Conservation (phyloP, 306 rosid genomes). For the Ochetophila trinervis region DNA sequence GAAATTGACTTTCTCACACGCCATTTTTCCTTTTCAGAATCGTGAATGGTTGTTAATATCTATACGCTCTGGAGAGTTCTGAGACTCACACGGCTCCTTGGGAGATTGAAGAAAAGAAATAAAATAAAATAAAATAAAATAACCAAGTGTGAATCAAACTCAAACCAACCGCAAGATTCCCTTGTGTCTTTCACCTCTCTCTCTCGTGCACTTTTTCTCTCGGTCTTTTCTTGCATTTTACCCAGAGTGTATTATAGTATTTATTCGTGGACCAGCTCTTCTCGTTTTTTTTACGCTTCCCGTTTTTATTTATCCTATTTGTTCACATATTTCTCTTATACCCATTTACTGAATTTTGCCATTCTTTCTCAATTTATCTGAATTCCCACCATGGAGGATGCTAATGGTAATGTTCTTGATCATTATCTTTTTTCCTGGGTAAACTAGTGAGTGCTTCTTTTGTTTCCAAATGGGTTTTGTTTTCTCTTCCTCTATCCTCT, state of each 20-base stretch:
- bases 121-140: no score
- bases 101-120: no score
- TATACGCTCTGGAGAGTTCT: no score
- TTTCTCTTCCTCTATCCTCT: background rate
- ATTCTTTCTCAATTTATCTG: conserved; percentile 16
- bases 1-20: no score
- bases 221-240: background rate
- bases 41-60: no score
- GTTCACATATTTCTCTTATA: background rate
- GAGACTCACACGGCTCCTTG: no score
- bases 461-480: no score
- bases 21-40: no score
- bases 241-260: background rate
- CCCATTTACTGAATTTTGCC: conserved; percentile 19
- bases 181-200: background rate
- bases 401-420: conserved; percentile 34
- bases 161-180: background rate
- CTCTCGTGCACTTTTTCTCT: background rate
- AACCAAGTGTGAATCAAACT: background rate
- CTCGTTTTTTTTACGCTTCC: conserved; percentile 9
- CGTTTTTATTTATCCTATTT: background rate
- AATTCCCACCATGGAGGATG: conserved; percentile 44
- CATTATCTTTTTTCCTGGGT: background rate
- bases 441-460: background rate
- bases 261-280: conserved; percentile 28